These are phyloP conservation scores for Fusarium continuum DNA, from an alignment of 2,329 filamentous ascomycete species.

Conservation along the genomic window DNA sequence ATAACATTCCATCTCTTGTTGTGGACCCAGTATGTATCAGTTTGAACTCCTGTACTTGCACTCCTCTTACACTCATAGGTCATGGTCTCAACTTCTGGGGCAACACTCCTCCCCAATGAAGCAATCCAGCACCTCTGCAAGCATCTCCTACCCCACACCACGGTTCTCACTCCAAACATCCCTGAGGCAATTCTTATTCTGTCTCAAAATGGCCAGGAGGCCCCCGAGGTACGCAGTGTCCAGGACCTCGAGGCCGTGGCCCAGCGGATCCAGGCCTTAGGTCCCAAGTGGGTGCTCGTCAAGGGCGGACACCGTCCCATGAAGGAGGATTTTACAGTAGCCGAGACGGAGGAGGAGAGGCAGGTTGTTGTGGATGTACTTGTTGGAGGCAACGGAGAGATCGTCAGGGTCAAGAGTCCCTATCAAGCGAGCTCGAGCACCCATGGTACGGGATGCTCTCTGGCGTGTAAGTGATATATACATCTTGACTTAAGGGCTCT, in stretches of 20 bases:
- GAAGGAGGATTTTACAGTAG: slow-evolving; percentile 67
- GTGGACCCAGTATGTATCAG: slow-evolving; percentile 50
- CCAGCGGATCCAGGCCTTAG: slow-evolving; percentile 70
- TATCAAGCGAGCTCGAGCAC: slow-evolving; percentile 82
- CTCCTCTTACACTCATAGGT: slow-evolving; percentile 64
- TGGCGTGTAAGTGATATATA: slow-evolving; percentile 73
- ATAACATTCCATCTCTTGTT: slow-evolving; percentile 47
- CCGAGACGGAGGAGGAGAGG: slow-evolving; percentile 66
- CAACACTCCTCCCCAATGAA: slow-evolving; percentile 70
- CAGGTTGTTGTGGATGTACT: slow-evolving; percentile 81
- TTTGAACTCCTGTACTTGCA: not conserved
- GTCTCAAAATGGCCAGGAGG: slow-evolving; percentile 56
- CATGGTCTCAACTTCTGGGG: slow-evolving; percentile 88
- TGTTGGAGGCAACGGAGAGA: slow-evolving; percentile 65
- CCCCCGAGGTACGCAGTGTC: slow-evolving; percentile 60
- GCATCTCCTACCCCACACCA: slow-evolving; percentile 71
- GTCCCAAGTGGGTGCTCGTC: slow-evolving; percentile 81
- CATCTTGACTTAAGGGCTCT: not conserved
- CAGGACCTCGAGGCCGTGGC: slow-evolving; percentile 76
- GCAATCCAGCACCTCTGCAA: slow-evolving; percentile 70
- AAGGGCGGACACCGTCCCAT: slow-evolving; percentile 94
- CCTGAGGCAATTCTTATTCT: slow-evolving; percentile 77
- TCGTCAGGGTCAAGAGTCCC: slow-evolving; percentile 71
- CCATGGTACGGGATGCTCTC: slow-evolving; percentile 92
- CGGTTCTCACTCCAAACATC: slow-evolving; percentile 79